These are phyloP conservation scores for Lathyrus aphaca DNA, from an alignment of 306 rosid genomes.

Conservation along the genomic window DNA sequence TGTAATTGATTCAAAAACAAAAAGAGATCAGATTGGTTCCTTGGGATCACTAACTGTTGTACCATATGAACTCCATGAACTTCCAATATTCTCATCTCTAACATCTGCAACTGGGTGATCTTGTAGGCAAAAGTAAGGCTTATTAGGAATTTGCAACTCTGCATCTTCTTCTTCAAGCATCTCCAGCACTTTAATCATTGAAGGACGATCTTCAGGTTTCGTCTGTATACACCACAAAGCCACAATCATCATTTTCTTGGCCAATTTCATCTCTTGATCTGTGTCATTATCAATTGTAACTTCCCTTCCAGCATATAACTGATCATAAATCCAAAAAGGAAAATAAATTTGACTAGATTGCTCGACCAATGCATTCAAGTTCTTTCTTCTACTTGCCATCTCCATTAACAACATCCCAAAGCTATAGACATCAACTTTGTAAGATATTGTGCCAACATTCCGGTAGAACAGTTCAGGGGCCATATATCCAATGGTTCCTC, in stretches of 20 bases:
- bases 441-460: constrained; percentile 8
- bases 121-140: background rate
- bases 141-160: background rate
- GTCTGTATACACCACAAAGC: constrained; percentile 20
- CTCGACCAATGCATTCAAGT: background rate
- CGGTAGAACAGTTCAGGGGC: constrained; percentile 11
- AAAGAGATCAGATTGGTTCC: too few relatives aligned
- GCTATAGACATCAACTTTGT: constrained; percentile 9
- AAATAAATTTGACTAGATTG: background rate
- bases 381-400: constrained; percentile 1
- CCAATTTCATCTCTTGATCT: background rate
- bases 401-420: constrained; percentile 27
- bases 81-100: background rate
- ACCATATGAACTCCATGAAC: background rate
- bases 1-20: too few relatives aligned
- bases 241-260: constrained; percentile 16
- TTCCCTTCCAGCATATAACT: background rate
- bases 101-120: background rate
- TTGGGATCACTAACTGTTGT: too few relatives aligned
- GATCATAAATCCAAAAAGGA: constrained; percentile 13
- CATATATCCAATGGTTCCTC: constrained; percentile 20
- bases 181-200: constrained; percentile 10
- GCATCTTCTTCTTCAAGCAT: constrained; percentile 13
- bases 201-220: background rate
- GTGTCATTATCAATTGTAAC: background rate